Percentiles rank a stretch among this genome's conserved stretches.
Conservation (phyloP, 1,139 yeast species). For the Keqinozyma sinolaborantium region DNA sequence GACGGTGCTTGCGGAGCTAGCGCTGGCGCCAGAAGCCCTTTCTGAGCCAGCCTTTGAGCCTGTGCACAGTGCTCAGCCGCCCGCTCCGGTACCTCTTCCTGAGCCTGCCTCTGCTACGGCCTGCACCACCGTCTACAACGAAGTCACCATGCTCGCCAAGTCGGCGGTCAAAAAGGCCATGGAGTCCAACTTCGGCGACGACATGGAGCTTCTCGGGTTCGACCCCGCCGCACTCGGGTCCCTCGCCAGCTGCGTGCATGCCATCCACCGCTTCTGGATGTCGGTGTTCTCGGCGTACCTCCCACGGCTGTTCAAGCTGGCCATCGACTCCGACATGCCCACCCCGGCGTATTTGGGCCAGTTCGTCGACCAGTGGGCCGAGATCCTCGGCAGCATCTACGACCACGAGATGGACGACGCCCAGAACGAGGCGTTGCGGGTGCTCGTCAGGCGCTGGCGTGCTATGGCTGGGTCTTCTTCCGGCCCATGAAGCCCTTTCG, state of each 20-base stretch:
- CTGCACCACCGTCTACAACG: conserved; percentile 22
- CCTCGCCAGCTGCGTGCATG: conserved; percentile 39
- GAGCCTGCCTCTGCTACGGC: conserved; percentile 5
- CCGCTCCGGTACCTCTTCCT: neutral
- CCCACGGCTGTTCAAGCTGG: conserved; percentile 20
- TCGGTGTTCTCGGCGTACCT: conserved; percentile 57
- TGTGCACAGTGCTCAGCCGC: neutral
- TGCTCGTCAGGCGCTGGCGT: conserved; percentile 40
- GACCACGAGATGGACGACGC: conserved; percentile 27
- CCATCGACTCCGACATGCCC: conserved; percentile 24
- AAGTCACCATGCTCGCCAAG: conserved; percentile 38
- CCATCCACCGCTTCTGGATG: conserved; percentile 49
- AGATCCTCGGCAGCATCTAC: conserved; percentile 40
- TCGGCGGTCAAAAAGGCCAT: conserved; percentile 53
- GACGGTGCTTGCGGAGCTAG: conserved; percentile 40
- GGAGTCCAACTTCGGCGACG: conserved; percentile 57
- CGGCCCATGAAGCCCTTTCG: conserved; percentile 10
- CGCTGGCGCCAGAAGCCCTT: conserved; percentile 7
- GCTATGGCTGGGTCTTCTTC: conserved; percentile 14
- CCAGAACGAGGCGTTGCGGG: conserved; percentile 38
- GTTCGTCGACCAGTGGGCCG: conserved; percentile 53
- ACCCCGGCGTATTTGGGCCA: conserved; percentile 21
- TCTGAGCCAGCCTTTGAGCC: no score
- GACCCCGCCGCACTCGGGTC: conserved; percentile 25
- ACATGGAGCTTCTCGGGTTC: conserved; percentile 46